Evolutionary conservation across 352 stramenopile genomes (phyloP).

Genomic region (Globisporangium nodosum): DNA sequence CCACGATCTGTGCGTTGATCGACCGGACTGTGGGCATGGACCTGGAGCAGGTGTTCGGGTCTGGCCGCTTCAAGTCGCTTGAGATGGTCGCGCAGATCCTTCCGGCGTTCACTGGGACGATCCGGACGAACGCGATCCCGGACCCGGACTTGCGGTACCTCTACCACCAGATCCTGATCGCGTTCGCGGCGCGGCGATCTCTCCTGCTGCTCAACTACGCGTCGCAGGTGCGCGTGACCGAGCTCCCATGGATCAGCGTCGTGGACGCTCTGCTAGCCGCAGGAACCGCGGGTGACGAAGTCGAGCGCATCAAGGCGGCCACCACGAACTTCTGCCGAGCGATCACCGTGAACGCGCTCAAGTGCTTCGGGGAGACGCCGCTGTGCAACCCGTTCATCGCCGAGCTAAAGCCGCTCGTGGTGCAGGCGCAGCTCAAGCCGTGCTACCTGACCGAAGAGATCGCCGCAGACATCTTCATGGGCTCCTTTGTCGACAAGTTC

Average conservation of each 20-base stretch:
- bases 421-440: background rate
- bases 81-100: conserved; percentile 7
- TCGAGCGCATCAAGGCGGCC: conserved; percentile 1
- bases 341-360: conserved; percentile 2
- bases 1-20: background rate
- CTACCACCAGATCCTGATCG: conserved; percentile 16
- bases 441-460: conserved; percentile 16
- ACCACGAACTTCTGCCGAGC: background rate
- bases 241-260: conserved; percentile 14
- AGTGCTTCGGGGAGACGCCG: background rate
- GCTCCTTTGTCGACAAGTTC: conserved; percentile 15
- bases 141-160: conserved; percentile 12
- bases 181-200: conserved; percentile 12
- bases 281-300: background rate
- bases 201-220: conserved; percentile 16
- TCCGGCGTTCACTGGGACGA: conserved; percentile 1
- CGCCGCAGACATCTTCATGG: conserved; percentile 21
- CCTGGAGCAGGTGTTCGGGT: conserved; percentile 3
- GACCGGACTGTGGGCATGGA: background rate
- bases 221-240: conserved; percentile 10
- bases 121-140: background rate
- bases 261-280: background rate
- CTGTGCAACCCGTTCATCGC: conserved; percentile 13
- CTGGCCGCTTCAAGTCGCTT: conserved; percentile 6
- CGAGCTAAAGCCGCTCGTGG: conserved; percentile 7